Base-by-base conservation (phyloP, 208 protist genomes). In the Histomonas meleagridis region DNA sequence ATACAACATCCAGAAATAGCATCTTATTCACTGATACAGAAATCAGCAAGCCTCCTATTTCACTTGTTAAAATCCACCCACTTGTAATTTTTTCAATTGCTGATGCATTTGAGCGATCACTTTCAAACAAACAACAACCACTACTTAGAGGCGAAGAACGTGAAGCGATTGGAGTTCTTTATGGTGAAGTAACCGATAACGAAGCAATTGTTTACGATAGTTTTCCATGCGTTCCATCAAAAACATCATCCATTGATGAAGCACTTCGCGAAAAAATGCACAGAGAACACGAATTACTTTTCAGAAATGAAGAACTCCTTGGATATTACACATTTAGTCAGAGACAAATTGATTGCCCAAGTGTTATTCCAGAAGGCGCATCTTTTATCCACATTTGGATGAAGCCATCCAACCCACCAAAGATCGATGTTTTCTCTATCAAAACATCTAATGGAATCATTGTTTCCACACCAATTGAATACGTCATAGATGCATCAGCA, bases 31-130 rank as follows among this genome's bases (percentile, higher is more conserved):
- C 23, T 28, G 76, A 86, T 86, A 9, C 40, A 55, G 18, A 12
- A 16, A 86, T 86, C 38, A 38, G 26, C 32, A 18, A 32, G 32
- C 46, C 76, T 32, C 21, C 76, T 38, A 46, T 86, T 16, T 26
- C 23, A 32, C 9, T 48, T 2, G 76, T 48, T n/a, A 23, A 55
- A 28, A 49, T 86, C 28, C 76, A 86, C 18, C 76, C 76, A 26
- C 46, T 86, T 26, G 76, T 86, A 55, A 55, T 86, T 49, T 86
- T 46, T 48, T 51, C 43, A 86, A 55, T 86, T 57, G 76, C 76
- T 16, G 76, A 86, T 38, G n/a, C 23, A 18, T 86, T 38, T n/a
- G 14, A 51, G 55, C 4, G 76, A n/a, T n/a, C n/a, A n/a, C n/a
- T n/a, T n/a, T n/a, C n/a, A n/a, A n/a, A n/a, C n/a, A n/a, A n/a